Evolutionary conservation across 331 rosid genomes (phyloP).

Genomic region (Malus hybrid): DNA sequence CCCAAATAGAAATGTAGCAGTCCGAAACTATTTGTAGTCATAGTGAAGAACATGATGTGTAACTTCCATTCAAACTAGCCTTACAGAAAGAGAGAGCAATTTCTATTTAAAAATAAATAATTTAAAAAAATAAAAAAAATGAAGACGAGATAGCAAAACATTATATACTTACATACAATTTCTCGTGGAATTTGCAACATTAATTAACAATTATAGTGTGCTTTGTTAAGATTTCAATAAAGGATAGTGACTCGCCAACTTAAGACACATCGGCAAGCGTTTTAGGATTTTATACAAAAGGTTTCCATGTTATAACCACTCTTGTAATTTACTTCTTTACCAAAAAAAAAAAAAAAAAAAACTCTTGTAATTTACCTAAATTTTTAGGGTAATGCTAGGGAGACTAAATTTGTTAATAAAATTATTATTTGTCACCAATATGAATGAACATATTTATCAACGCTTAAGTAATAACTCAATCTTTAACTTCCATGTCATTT

Average conservation of each 20-base stretch:
- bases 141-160: neutral
- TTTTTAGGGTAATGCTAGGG: too few species aligned
- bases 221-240: neutral
- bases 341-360: too few species aligned
- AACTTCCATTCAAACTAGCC: neutral
- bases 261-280: neutral
- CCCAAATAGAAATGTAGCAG: neutral
- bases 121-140: too few species aligned
- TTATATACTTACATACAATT: neutral
- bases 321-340: neutral
- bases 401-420: too few species aligned
- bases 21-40: neutral
- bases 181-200: neutral
- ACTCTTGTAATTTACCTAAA: too few species aligned
- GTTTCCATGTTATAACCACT: neutral
- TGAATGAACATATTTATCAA: too few species aligned
- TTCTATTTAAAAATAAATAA: too few species aligned
- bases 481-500: too few species aligned
- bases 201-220: neutral
- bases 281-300: neutral
- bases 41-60: neutral
- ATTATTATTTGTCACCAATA: neutral
- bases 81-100: too few species aligned
- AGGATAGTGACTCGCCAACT: neutral
- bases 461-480: too few species aligned